These are phyloP conservation scores for Aspergillus sojae DNA, from an alignment of 2,329 filamentous ascomycete species.

Conservation along the genomic window DNA sequence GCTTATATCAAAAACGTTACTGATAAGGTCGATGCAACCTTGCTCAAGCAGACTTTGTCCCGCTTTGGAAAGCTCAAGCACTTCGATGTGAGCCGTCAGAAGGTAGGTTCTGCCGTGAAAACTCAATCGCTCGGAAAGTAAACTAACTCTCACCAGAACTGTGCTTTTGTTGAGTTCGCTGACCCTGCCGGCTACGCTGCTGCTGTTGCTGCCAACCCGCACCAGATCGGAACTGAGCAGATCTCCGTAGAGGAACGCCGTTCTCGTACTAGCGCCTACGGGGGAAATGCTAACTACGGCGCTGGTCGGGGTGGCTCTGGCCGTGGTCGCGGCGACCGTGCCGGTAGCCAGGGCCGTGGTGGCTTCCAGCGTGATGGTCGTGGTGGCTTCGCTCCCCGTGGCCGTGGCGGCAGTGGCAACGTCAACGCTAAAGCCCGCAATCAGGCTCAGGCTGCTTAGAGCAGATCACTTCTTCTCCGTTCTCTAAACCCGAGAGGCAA, in stretches of 20 bases:
- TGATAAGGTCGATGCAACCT: conserved; percentile 77
- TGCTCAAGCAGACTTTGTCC: conserved; percentile 70
- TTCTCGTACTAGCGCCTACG: conserved; percentile 70
- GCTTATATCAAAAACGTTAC: conserved; percentile 97
- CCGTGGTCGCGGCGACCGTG: conserved; percentile 70
- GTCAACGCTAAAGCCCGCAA: conserved; percentile 50
- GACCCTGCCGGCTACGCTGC: conserved; percentile 78
- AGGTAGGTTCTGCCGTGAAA: conserved; percentile 60
- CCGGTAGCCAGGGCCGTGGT: conserved; percentile 64
- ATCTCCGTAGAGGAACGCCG: conserved; percentile 89
- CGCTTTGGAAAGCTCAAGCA: conserved; percentile 68
- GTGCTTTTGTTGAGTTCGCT: conserved; percentile 93
- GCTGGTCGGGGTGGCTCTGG: conserved; percentile 64
- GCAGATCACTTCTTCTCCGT: not conserved
- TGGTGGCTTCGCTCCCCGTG: conserved; percentile 66
- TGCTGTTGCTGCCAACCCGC: conserved; percentile 81
- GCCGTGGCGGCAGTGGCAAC: conserved; percentile 59
- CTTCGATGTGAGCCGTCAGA: conserved; percentile 67
- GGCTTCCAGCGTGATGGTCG: conserved; percentile 71
- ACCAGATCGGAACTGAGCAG: conserved; percentile 78
- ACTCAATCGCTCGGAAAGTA: not conserved
- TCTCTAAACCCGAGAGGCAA: not conserved
- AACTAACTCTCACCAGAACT: conserved; percentile 66
- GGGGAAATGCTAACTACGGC: conserved; percentile 65
- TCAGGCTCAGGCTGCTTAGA: conserved; percentile 49